A percentile compares a stretch with the other conserved stretches of the same genome.
Evolutionary conservation across 768 basidiomycete genomes (phyloP).

Genomic region (Phaffia australis): DNA sequence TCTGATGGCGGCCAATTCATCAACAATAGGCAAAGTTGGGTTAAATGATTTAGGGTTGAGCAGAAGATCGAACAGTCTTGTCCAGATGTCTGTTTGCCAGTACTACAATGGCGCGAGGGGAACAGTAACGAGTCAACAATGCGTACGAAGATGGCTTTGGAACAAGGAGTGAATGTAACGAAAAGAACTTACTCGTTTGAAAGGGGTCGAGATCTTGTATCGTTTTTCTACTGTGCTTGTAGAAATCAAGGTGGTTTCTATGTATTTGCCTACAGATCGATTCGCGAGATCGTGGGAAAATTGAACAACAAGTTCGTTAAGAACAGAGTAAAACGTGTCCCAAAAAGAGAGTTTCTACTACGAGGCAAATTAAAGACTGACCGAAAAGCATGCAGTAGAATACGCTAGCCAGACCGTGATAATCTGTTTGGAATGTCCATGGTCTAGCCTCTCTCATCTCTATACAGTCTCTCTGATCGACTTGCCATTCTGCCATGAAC

Average conservation of each 20-base stretch:
- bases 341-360: not conserved
- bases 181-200: constrained; percentile 46
- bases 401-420: constrained; percentile 88
- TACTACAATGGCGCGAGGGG: constrained; percentile 46
- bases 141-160: no score
- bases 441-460: constrained; percentile 72
- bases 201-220: constrained; percentile 61
- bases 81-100: constrained; percentile 88
- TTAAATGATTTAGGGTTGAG: constrained; percentile 64
- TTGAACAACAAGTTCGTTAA: not conserved
- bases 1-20: constrained; percentile 55
- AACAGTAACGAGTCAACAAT: not conserved
- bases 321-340: not conserved
- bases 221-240: constrained; percentile 38
- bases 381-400: constrained; percentile 94
- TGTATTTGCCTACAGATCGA: constrained; percentile 51
- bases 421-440: constrained; percentile 95
- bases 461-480: constrained; percentile 81
- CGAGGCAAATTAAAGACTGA: not conserved
- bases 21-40: constrained; percentile 53
- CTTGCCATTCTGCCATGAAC: constrained; percentile 77
- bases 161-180: not conserved
- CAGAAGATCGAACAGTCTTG: constrained; percentile 64
- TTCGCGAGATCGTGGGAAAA: not conserved
- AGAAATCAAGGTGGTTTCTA: constrained; percentile 49